Conservation (phyloP, 2,329 filamentous ascomycete species). For the Fusarium sp. region DNA sequence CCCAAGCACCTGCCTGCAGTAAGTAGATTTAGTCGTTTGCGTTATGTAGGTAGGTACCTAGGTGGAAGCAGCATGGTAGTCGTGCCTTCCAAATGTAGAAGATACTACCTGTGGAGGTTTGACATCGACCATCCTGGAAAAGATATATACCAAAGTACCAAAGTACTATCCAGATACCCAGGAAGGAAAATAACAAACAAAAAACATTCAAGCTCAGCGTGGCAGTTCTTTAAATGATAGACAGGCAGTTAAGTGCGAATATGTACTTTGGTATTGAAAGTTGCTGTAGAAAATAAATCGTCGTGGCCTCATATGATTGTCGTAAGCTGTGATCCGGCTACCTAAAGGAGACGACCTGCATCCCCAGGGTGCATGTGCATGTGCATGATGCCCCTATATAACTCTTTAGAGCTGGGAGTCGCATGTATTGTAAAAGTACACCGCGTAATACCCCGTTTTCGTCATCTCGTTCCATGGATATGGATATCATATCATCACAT, state of each 20-base stretch:
- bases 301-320: slow-evolving; percentile 36
- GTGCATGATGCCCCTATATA: slow-evolving; percentile 7
- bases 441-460: neutral
- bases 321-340: slow-evolving; percentile 34
- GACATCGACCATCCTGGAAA: neutral
- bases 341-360: slow-evolving; percentile 27
- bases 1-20: neutral
- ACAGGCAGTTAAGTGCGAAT: neutral
- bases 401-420: slow-evolving; percentile 13
- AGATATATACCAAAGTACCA: neutral
- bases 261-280: slow-evolving; percentile 3
- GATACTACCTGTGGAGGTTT: neutral
- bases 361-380: slow-evolving; percentile 14
- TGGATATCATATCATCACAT: neutral
- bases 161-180: neutral
- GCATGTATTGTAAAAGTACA: slow-evolving; percentile 24
- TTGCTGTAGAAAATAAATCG: slow-evolving; percentile 5
- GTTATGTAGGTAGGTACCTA: neutral
- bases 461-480: slow-evolving; percentile 21
- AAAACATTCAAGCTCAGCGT: neutral
- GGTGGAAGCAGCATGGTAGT: neutral
- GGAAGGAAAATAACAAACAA: neutral
- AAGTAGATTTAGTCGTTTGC: neutral
- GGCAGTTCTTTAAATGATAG: neutral
- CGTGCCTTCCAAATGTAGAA: slow-evolving; percentile 2